A percentile compares a stretch with the other conserved stretches of the same genome.
Evolutionary conservation across 2,329 filamentous ascomycete genomes (phyloP).

Genomic region (Trichophyton rubrum): DNA sequence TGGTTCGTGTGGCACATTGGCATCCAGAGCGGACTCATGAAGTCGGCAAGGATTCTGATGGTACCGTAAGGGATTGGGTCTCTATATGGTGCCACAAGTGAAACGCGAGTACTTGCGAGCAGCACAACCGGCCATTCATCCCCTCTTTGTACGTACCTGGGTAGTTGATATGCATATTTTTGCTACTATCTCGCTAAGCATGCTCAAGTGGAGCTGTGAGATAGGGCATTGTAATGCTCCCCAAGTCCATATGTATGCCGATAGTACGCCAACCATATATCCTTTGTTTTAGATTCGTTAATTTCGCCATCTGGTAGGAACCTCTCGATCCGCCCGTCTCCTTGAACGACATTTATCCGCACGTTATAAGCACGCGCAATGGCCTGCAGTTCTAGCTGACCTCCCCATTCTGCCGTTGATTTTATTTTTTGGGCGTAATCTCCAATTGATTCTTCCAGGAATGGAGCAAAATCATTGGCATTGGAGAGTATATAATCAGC

Average conservation of each 20-base stretch:
- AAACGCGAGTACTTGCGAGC: slow-evolving; percentile 2
- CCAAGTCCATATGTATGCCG: slow-evolving; percentile 85
- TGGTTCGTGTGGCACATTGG: slow-evolving; percentile 42
- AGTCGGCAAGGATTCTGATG: slow-evolving; percentile 36
- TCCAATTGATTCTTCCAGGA: slow-evolving; percentile 68
- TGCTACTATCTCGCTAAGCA: background rate
- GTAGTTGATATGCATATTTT: background rate
- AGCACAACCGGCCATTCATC: background rate
- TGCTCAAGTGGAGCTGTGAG: slow-evolving; percentile 30
- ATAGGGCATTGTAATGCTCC: slow-evolving; percentile 91
- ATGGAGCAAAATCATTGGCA: slow-evolving; percentile 69
- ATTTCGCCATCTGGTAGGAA: slow-evolving; percentile 45
- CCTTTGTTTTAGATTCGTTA: slow-evolving; percentile 33
- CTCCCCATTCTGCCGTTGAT: slow-evolving; percentile 91
- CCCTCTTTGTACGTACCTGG: background rate
- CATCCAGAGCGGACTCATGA: slow-evolving; percentile 45
- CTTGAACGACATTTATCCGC: slow-evolving; percentile 72
- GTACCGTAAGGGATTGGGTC: slow-evolving; percentile 31
- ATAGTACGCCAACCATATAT: slow-evolving; percentile 87
- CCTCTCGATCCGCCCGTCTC: slow-evolving; percentile 64
- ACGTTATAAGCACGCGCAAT: slow-evolving; percentile 69
- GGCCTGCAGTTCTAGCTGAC: slow-evolving; percentile 78
- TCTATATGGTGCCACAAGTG: slow-evolving; percentile 32
- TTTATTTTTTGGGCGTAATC: slow-evolving; percentile 63
- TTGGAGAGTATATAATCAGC: slow-evolving; percentile 65